A percentile compares a stretch with the other conserved stretches of the same genome.
phyloP scores from a whole-genome alignment of 257 asterid genomes.

The Cynanchum wilfordii region DNA sequence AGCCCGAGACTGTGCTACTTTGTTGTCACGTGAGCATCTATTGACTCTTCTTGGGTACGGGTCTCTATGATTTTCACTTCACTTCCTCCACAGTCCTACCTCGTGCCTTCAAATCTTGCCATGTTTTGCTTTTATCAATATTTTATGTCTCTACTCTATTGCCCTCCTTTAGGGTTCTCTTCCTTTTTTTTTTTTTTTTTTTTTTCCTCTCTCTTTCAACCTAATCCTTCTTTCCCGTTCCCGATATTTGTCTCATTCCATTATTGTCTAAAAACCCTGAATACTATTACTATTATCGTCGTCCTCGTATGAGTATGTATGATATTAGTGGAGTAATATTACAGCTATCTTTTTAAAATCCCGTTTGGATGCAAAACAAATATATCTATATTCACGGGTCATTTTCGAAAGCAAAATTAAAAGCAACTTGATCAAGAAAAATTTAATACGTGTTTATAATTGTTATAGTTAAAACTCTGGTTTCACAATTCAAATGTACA shows the following conservation, averaged over 20 bases:
- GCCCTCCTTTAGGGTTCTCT: conserved; percentile 4
- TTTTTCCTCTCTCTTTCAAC: conserved; percentile 19
- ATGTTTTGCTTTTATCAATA: conserved; percentile 17
- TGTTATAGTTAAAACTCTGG: not conserved
- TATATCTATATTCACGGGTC: conserved; percentile 1
- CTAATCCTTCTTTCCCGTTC: conserved; percentile 14
- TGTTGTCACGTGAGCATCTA: conserved; percentile 63
- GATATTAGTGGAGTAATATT: no score
- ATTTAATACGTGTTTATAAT: no score
- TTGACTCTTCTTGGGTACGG: conserved; percentile 15
- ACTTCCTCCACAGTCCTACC: conserved; percentile 20
- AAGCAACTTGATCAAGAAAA: no score
- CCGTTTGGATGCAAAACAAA: not conserved
- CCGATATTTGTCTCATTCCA: conserved; percentile 16
- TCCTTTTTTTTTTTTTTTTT: no score
- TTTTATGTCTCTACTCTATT: conserved; percentile 20
- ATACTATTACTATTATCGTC: not conserved
- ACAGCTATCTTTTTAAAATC: no score
- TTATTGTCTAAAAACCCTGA: not conserved
- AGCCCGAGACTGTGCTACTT: conserved; percentile 35
- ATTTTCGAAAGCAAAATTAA: not conserved
- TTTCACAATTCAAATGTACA: conserved; percentile 2
- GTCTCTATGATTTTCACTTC: conserved; percentile 23
- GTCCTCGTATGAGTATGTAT: not conserved
- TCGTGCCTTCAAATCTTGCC: conserved; percentile 60